phyloP scores from a whole-genome alignment of 306 rosid species.

The Amphicarpaea edgeworthii region DNA sequence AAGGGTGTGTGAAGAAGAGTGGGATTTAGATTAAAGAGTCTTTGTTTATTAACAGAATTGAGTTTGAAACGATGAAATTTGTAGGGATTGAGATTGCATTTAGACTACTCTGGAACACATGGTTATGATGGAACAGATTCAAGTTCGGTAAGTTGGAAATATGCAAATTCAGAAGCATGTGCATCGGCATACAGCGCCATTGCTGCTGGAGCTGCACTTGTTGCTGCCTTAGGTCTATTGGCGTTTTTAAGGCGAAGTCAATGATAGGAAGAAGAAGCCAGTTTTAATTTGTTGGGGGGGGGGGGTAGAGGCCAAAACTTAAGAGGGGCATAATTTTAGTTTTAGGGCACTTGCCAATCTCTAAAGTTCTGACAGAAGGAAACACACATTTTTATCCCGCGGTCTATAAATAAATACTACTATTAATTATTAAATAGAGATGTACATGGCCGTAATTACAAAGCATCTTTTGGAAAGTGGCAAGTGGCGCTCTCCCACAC shows the following conservation, averaged over 20 bases:
- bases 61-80: constrained; percentile 43
- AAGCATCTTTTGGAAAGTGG: too few species aligned
- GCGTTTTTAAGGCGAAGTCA: constrained; percentile 59
- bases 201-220: constrained; percentile 83
- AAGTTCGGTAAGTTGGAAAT: constrained; percentile 49
- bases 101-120: constrained; percentile 71
- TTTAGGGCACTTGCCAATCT: constrained; percentile 46
- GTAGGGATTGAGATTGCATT: constrained; percentile 91
- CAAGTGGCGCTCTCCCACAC: too few species aligned
- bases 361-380: constrained; percentile 36
- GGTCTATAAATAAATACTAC: background rate
- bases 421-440: too few species aligned
- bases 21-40: constrained; percentile 7
- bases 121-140: constrained; percentile 46
- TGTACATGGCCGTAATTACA: too few species aligned
- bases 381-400: background rate
- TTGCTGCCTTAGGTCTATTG: constrained; percentile 71
- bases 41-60: too few species aligned
- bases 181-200: constrained; percentile 62
- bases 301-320: constrained; percentile 33
- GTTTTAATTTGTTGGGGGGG: constrained; percentile 34
- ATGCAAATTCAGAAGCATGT: constrained; percentile 67
- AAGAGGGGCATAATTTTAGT: constrained; percentile 36
- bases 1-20: background rate
- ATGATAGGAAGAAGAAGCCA: background rate